A percentile compares a stretch with the other conserved stretches of the same genome.
These are phyloP conservation scores for Paramecium tetraurelia DNA, from an alignment of 73 alveolate genomes.

Conservation along the genomic window DNA sequence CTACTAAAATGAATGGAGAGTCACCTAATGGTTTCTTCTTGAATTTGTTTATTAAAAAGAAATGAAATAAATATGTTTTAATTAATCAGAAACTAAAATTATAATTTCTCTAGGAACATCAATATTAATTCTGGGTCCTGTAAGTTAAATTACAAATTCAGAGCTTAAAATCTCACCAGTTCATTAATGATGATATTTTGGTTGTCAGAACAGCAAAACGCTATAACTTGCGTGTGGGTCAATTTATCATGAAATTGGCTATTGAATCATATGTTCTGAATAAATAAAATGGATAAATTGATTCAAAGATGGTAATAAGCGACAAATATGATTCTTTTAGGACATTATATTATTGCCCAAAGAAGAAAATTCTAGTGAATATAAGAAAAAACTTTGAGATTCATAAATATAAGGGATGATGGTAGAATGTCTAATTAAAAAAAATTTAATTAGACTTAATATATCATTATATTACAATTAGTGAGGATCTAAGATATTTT, in stretches of 20 bases:
- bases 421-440: background rate
- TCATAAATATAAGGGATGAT: background rate
- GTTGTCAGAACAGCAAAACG: background rate
- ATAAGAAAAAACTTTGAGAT: background rate
- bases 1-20: background rate
- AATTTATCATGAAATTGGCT: no score
- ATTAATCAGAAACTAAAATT: background rate
- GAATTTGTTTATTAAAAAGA: no score
- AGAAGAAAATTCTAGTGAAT: background rate
- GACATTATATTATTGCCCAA: background rate
- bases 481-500: background rate
- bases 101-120: background rate
- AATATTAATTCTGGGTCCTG: background rate
- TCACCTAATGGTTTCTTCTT: no score
- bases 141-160: background rate
- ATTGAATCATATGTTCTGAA: background rate
- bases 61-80: background rate
- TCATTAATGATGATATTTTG: background rate
- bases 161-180: background rate
- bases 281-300: background rate
- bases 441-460: background rate
- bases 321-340: background rate
- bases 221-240: no score
- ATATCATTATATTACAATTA: background rate
- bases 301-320: background rate